phyloP scores from a whole-genome alignment of 1,284 basidiomycete species.

The Marasmius fiardii region DNA sequence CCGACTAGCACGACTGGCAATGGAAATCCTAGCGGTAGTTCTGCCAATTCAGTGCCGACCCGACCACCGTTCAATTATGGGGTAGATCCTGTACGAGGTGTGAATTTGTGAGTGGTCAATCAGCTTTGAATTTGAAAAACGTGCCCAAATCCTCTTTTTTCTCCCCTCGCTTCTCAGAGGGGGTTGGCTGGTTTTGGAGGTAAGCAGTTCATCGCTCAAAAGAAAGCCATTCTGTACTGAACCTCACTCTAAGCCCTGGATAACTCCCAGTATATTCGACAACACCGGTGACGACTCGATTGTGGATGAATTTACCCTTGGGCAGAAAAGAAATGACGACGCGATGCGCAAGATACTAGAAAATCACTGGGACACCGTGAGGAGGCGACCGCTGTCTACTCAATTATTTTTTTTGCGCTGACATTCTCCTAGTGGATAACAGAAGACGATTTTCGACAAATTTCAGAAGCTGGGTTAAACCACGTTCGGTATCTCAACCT shows the following conservation, averaged over 20 bases:
- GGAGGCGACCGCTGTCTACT: conserved; percentile 9
- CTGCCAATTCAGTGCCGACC: conserved; percentile 13
- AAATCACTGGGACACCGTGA: conserved; percentile 61
- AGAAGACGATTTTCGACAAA: conserved; percentile 64
- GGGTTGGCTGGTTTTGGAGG: conserved; percentile 67
- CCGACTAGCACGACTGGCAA: conserved; percentile 12
- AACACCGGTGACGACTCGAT: conserved; percentile 57
- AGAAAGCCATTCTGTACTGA: background rate
- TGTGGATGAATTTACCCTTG: conserved; percentile 71
- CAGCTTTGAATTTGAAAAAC: conserved; percentile 3
- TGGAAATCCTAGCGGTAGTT: conserved; percentile 1
- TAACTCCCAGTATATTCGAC: conserved; percentile 69
- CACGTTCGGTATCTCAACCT: conserved; percentile 58
- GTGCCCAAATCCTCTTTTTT: conserved; percentile 4
- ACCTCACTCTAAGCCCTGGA: conserved; percentile 54
- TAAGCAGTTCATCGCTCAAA: conserved; percentile 18
- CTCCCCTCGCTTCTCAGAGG: too few relatives aligned
- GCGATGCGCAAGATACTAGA: conserved; percentile 46
- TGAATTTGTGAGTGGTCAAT: conserved; percentile 51
- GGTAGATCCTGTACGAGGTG: conserved; percentile 51
- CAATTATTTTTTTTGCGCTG: background rate
- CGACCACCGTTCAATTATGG: conserved; percentile 48
- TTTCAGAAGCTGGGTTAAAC: conserved; percentile 69
- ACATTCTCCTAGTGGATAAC: conserved; percentile 53
- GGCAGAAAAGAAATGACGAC: conserved; percentile 46